Conservation (phyloP, 805 yeast species). For the Hermanozyma aechmeae region DNA sequence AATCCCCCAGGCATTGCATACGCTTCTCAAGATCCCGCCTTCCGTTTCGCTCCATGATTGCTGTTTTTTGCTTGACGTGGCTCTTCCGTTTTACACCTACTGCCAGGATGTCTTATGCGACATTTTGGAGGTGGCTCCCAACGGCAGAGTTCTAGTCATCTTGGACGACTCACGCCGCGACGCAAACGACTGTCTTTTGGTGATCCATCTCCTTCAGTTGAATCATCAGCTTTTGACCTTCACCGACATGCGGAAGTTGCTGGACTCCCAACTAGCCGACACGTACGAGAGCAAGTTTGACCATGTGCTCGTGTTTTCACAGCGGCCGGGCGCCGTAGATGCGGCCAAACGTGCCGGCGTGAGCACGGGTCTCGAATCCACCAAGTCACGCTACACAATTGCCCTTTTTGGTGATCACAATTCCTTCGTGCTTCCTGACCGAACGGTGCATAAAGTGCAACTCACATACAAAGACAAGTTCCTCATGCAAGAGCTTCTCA, state of each 20-base stretch:
- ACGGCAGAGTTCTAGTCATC: slow-evolving; percentile 16
- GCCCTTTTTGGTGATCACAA: slow-evolving; percentile 12
- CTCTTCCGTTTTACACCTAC: slow-evolving; percentile 25
- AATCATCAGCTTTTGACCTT: slow-evolving; percentile 8
- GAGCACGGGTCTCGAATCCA: slow-evolving; percentile 20
- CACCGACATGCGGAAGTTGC: slow-evolving; percentile 5
- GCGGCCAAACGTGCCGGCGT: slow-evolving; percentile 13
- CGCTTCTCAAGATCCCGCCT: slow-evolving; percentile 19
- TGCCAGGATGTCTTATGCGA: slow-evolving; percentile 11
- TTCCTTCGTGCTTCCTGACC: slow-evolving; percentile 3
- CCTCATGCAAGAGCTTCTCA: slow-evolving; percentile 6
- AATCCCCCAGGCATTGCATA: slow-evolving; percentile 14
- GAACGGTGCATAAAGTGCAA: slow-evolving; percentile 1
- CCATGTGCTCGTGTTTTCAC: slow-evolving; percentile 15
- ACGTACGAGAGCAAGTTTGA: slow-evolving; percentile 9
- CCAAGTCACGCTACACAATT: slow-evolving; percentile 15
- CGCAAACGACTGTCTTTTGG: slow-evolving; percentile 29
- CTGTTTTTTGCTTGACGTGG: slow-evolving; percentile 22
- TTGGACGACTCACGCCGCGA: slow-evolving; percentile 20
- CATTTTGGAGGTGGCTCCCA: slow-evolving; percentile 1
- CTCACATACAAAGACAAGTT: slow-evolving; percentile 9
- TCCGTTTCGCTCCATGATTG: slow-evolving; percentile 27
- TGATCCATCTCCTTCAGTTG: slow-evolving; percentile 21
- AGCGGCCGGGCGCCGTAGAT: slow-evolving; percentile 6
- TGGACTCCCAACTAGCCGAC: slow-evolving; percentile 3